Conservation (phyloP, 208 protist genomes). For the Leishmania martiniquensis region DNA sequence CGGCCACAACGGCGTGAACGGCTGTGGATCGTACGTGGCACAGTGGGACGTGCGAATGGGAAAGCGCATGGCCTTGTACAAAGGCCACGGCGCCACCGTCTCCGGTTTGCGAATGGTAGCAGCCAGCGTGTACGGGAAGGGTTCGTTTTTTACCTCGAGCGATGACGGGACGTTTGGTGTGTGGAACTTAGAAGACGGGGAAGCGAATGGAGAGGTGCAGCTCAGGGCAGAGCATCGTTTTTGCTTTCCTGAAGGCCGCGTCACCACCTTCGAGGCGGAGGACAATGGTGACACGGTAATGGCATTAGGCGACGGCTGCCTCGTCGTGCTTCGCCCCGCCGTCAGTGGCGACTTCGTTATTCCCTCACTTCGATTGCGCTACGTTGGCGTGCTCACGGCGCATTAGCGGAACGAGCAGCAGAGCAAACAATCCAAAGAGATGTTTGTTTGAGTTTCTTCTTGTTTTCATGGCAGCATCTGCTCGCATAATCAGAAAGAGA, state of each 20-base stretch:
- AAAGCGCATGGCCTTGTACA: constrained; percentile 50
- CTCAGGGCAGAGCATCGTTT: constrained; percentile 30
- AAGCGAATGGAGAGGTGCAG: constrained; percentile 35
- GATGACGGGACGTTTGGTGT: constrained; percentile 55
- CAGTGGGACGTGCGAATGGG: constrained; percentile 77
- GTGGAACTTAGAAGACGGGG: constrained; percentile 44
- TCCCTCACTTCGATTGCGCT: constrained; percentile 52
- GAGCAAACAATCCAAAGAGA: background rate
- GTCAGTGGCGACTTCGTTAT: constrained; percentile 30
- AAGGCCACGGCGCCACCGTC: constrained; percentile 55
- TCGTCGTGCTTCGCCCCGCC: constrained; percentile 51
- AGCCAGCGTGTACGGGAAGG: constrained; percentile 27
- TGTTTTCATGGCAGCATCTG: background rate
- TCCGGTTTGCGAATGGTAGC: constrained; percentile 38
- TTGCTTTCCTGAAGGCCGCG: constrained; percentile 46
- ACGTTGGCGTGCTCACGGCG: constrained; percentile 38
- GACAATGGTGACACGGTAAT: constrained; percentile 57
- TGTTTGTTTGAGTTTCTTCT: background rate
- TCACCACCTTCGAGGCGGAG: constrained; percentile 52
- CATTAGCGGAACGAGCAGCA: background rate
- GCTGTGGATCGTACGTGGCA: constrained; percentile 54
- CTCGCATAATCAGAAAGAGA: background rate
- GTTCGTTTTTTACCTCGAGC: constrained; percentile 57
- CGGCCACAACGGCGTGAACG: constrained; percentile 78
- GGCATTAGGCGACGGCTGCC: constrained; percentile 40